A percentile compares a stretch with the other conserved stretches of the same genome.
These are phyloP conservation scores for Ascochyta pisi DNA, from an alignment of 2,329 filamentous ascomycete genomes.

Conservation along the genomic window DNA sequence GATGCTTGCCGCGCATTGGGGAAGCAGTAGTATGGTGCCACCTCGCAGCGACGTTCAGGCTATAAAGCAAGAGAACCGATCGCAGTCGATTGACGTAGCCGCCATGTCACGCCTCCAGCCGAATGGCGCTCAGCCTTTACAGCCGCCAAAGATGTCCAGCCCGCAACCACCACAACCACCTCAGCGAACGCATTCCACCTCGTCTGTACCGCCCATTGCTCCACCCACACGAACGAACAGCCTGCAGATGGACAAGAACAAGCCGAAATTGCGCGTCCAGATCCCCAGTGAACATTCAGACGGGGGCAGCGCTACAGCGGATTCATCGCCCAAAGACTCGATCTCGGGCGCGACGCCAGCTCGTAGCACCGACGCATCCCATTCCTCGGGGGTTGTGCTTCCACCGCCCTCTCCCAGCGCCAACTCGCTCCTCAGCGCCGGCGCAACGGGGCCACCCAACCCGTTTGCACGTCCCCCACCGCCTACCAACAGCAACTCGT, in stretches of 20 bases:
- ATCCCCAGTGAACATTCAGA: constrained; percentile 93
- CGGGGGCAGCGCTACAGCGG: constrained; percentile 74
- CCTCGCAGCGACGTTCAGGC: constrained; percentile 53
- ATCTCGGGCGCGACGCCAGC: constrained; percentile 66
- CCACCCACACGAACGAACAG: constrained; percentile 77
- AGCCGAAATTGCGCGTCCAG: constrained; percentile 88
- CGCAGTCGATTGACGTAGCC: constrained; percentile 70
- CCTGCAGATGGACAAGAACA: constrained; percentile 69
- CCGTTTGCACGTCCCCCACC: constrained; percentile 90
- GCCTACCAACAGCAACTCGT: constrained; percentile 63
- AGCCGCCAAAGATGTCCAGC: constrained; percentile 50
- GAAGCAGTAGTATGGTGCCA: constrained; percentile 60
- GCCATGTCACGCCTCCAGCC: constrained; percentile 55
- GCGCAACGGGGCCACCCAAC: constrained; percentile 90
- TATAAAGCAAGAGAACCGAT: constrained; percentile 58
- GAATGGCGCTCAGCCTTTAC: constrained; percentile 59
- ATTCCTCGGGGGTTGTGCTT: constrained; percentile 76
- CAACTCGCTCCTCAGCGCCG: constrained; percentile 83
- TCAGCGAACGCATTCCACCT: constrained; percentile 63
- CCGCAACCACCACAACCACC: constrained; percentile 49
- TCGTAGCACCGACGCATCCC: constrained; percentile 62
- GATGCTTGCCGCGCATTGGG: constrained; percentile 81
- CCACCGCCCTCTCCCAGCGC: constrained; percentile 93
- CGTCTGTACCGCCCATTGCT: constrained; percentile 72
- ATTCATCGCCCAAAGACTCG: constrained; percentile 69